Percentiles rank a stretch among this genome's conserved stretches.
Evolutionary conservation across 305 asterid genomes (phyloP).

Genomic region (Solanum hybrid): DNA sequence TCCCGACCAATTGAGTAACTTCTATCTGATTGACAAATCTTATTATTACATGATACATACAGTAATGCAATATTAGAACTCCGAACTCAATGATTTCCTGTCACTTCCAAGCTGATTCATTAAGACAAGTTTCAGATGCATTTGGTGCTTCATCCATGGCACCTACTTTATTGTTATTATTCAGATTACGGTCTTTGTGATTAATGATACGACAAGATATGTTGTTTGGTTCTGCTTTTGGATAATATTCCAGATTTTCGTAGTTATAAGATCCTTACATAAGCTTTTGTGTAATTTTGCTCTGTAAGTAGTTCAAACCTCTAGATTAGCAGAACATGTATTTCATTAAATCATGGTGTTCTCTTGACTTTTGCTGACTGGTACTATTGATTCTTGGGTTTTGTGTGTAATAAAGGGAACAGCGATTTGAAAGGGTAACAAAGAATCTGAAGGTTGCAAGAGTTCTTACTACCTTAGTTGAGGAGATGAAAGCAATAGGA

Average conservation of each 20-base stretch:
- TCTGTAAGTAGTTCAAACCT: background rate
- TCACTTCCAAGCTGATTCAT: background rate
- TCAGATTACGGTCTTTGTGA: background rate
- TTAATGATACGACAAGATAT: background rate
- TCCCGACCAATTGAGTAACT: background rate
- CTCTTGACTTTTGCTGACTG: background rate
- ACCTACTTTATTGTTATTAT: background rate
- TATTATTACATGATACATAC: background rate
- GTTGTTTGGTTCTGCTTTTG: background rate
- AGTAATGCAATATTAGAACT: background rate
- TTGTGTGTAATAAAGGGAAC: conserved; percentile 40
- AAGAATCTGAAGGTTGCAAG: conserved; percentile 95
- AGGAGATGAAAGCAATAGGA: conserved; percentile 99
- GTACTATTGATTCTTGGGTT: background rate
- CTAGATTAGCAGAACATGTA: background rate
- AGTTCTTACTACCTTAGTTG: conserved; percentile 82
- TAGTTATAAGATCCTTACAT: background rate
- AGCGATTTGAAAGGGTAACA: conserved; percentile 86
- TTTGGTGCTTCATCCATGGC: background rate
- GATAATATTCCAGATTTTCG: background rate
- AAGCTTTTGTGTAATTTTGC: background rate
- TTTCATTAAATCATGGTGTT: background rate
- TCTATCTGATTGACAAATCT: background rate
- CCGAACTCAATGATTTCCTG: background rate
- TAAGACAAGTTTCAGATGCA: background rate